These are phyloP conservation scores for Fonsecaea nubica DNA, from an alignment of 2,329 filamentous ascomycete species.

Conservation along the genomic window DNA sequence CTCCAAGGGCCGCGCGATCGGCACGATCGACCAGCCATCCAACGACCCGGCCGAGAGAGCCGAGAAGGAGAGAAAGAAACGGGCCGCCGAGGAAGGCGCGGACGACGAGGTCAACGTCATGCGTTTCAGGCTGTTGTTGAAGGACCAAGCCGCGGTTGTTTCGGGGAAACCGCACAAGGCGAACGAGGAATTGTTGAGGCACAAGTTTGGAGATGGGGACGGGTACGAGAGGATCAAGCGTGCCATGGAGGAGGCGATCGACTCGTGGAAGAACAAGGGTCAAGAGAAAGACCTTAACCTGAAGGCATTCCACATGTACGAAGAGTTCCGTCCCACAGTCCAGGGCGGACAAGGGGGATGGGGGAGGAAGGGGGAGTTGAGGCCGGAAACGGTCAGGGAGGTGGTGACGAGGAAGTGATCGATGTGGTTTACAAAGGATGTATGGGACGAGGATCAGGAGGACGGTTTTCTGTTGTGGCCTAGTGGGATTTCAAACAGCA, in stretches of 20 bases:
- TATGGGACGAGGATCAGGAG: no score
- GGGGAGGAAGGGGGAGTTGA: conserved; percentile 80
- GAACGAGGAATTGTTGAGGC: conserved; percentile 27
- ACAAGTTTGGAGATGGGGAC: conserved; percentile 28
- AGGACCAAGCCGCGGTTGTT: conserved; percentile 28
- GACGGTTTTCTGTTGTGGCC: neutral
- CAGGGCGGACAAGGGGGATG: conserved; percentile 77
- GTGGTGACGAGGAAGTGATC: conserved; percentile 17
- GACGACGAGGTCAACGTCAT: conserved; percentile 34
- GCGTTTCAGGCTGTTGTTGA: conserved; percentile 33
- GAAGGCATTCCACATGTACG: conserved; percentile 82
- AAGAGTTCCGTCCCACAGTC: conserved; percentile 77
- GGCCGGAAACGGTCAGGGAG: conserved; percentile 64
- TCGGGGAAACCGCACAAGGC: conserved; percentile 31
- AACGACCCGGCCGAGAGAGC: conserved; percentile 28
- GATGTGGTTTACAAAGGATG: no score
- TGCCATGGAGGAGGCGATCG: conserved; percentile 32
- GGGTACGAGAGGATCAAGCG: conserved; percentile 18
- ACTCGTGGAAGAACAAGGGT: conserved; percentile 15
- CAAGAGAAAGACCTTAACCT: conserved; percentile 69
- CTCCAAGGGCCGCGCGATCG: conserved; percentile 36
- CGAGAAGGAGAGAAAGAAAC: conserved; percentile 28
- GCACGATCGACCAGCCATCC: conserved; percentile 24
- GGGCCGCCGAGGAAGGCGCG: conserved; percentile 15
- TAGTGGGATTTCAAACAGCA: neutral